Percentiles rank a stretch among this genome's conserved stretches.
phyloP scores from a whole-genome alignment of 2,329 filamentous ascomycete species.

The Calonectria crousiana region DNA sequence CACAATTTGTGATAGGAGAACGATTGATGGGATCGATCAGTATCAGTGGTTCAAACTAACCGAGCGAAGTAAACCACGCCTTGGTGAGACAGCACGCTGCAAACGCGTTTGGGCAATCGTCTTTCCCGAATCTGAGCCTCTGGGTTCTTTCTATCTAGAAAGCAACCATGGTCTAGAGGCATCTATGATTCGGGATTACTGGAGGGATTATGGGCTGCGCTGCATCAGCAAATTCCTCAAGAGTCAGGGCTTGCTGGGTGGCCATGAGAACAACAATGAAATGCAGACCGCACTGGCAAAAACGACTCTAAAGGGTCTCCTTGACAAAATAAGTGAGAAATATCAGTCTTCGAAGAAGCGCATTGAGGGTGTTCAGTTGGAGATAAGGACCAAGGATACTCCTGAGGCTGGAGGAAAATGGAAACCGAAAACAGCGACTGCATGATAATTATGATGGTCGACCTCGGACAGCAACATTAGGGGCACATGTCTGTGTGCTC shows the following conservation, averaged over 20 bases:
- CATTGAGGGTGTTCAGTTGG: background rate
- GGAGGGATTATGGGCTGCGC: background rate
- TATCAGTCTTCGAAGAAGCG: background rate
- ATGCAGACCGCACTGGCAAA: background rate
- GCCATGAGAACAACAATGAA: background rate
- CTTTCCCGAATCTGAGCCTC: background rate
- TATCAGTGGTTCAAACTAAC: background rate
- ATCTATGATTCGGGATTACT: background rate
- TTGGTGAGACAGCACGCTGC: background rate
- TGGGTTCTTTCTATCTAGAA: background rate
- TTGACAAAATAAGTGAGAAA: background rate
- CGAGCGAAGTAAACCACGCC: background rate
- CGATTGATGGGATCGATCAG: background rate
- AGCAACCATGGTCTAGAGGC: background rate
- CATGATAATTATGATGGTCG: too few species aligned
- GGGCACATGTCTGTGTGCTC: too few species aligned
- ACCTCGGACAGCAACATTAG: too few species aligned
- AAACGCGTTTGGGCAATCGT: background rate
- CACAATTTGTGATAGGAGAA: background rate
- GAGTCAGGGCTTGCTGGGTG: background rate
- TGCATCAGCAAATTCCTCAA: too few species aligned
- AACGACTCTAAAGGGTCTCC: background rate
- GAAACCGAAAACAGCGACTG: too few species aligned
- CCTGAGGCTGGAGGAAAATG: background rate
- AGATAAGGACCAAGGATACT: background rate